Evolutionary conservation across 2,329 filamentous ascomycete species (phyloP).

Genomic region (Trichoderma sp.): DNA sequence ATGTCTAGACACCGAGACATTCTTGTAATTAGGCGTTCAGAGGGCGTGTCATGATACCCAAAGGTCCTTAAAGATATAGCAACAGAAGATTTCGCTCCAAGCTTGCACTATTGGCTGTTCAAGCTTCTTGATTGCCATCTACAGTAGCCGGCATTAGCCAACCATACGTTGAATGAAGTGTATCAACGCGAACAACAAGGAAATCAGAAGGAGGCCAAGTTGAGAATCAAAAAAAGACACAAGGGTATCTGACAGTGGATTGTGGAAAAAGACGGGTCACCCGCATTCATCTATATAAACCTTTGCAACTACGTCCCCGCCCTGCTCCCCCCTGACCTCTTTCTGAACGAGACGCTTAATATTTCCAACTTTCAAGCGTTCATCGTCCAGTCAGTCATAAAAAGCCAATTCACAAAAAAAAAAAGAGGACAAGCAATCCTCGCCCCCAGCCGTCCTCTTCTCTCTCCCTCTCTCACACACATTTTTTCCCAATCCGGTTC

Average conservation of each 20-base stretch:
- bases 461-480: neutral
- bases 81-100: neutral
- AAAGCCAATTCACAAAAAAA: neutral
- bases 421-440: neutral
- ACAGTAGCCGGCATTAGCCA: neutral
- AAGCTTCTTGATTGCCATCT: neutral
- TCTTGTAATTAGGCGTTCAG: conserved; percentile 16
- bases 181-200: neutral
- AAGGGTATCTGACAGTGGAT: conserved; percentile 23
- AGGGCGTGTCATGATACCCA: conserved; percentile 20
- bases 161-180: neutral
- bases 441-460: neutral
- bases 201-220: neutral
- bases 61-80: neutral
- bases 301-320: conserved; percentile 18
- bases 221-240: conserved; percentile 19
- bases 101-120: neutral
- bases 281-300: conserved; percentile 26
- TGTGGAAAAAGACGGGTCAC: conserved; percentile 28
- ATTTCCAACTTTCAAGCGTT: conserved; percentile 17
- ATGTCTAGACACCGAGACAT: neutral
- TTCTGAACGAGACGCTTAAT: neutral
- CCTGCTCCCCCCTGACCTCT: neutral
- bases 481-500: conserved; percentile 5
- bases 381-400: conserved; percentile 5